Evolutionary conservation across 2,329 filamentous ascomycete species (phyloP).

Genomic region (Aspergillus transmontanensis): DNA sequence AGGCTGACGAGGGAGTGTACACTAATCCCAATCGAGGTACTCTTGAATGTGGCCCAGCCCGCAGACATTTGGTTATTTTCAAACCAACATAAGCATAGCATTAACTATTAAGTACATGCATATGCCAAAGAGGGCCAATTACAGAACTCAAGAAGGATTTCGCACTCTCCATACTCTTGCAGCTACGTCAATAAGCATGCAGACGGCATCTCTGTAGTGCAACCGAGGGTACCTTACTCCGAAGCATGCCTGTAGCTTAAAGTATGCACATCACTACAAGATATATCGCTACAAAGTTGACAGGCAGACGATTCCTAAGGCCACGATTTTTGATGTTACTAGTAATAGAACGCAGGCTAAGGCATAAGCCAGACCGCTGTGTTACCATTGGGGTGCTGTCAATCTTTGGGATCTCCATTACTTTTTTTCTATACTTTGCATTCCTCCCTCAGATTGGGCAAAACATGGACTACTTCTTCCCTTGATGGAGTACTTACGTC

Average conservation of each 20-base stretch:
- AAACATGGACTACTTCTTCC: not conserved
- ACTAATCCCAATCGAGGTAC: not conserved
- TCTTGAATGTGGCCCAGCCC: not conserved
- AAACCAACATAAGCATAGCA: not conserved
- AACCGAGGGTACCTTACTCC: not conserved
- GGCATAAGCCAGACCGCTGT: not conserved
- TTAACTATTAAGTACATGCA: not conserved
- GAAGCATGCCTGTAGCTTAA: not conserved
- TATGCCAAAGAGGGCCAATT: not conserved
- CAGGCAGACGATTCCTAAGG: not conserved
- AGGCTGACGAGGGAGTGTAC: no score
- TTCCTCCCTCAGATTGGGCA: not conserved
- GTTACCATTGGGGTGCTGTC: not conserved
- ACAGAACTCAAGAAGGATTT: not conserved
- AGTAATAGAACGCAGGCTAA: not conserved
- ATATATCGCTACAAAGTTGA: not conserved
- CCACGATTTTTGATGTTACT: no score
- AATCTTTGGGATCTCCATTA: not conserved
- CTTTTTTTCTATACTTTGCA: not conserved
- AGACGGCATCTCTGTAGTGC: not conserved
- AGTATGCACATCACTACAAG: not conserved
- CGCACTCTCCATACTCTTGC: not conserved
- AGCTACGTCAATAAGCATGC: not conserved
- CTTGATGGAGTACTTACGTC: not conserved
- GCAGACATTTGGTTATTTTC: not conserved